A percentile compares a stretch with the other conserved stretches of the same genome.
Evolutionary conservation across 305 asterid genomes (phyloP).

Genomic region (Lippia alba): DNA sequence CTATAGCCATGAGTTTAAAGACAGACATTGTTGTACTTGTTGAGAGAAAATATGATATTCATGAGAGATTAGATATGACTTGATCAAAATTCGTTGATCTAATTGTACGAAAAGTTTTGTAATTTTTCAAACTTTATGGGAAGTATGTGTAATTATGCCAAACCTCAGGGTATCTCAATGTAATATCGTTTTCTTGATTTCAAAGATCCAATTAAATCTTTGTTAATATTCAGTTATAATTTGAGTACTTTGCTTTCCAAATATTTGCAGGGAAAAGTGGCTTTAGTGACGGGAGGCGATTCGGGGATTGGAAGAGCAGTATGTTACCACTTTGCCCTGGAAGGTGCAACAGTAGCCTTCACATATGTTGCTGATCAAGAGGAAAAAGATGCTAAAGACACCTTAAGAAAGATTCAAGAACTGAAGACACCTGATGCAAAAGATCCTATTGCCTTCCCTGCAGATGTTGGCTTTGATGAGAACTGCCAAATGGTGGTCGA

Average conservation of each 20-base stretch:
- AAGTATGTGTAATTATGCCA: no score
- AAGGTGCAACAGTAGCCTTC: conserved; percentile 86
- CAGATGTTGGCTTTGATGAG: conserved; percentile 75
- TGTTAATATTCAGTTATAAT: no score
- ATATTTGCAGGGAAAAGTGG: conserved; percentile 63
- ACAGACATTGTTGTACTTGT: no score
- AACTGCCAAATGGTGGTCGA: conserved; percentile 75
- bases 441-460: conserved; percentile 67
- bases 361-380: conserved; percentile 77
- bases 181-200: no score
- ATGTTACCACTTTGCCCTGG: conserved; percentile 62
- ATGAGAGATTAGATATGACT: no score
- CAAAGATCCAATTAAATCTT: no score
- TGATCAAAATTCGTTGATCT: no score
- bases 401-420: conserved; percentile 53
- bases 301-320: conserved; percentile 89
- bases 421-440: conserved; percentile 58
- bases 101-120: no score
- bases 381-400: conserved; percentile 73
- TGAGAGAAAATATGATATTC: no score
- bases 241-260: not conserved
- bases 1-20: no score
- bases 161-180: no score
- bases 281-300: conserved; percentile 79
- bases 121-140: no score